These are phyloP conservation scores for Volvox carteri DNA, from an alignment of 163 green algal species.

Conservation along the genomic window DNA sequence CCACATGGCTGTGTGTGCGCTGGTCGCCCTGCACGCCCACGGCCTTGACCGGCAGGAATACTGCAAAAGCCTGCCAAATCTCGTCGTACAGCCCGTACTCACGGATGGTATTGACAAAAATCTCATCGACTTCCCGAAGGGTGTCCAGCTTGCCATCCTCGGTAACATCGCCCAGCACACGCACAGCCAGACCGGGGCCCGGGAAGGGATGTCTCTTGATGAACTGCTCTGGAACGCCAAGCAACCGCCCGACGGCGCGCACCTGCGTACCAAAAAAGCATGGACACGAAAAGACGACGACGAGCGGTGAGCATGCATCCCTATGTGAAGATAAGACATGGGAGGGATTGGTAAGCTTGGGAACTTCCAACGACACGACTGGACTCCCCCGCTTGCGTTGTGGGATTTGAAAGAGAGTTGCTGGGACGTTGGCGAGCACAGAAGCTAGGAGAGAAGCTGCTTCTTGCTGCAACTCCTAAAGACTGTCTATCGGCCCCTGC, in stretches of 20 bases:
- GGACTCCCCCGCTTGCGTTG: too few relatives aligned
- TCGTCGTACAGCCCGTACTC: conserved; percentile 98
- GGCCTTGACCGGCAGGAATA: conserved; percentile 95
- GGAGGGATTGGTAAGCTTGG: too few relatives aligned
- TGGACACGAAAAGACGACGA: neutral
- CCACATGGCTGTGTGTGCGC: conserved; percentile 95
- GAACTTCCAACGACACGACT: too few relatives aligned
- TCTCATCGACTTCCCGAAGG: conserved; percentile 95
- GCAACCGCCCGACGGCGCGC: conserved; percentile 88
- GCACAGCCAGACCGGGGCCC: conserved; percentile 94
- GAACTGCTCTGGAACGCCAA: conserved; percentile 95
- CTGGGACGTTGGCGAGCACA: too few relatives aligned
- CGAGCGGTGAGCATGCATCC: neutral
- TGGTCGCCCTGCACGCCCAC: conserved; percentile 98
- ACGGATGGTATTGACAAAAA: conserved; percentile 95
- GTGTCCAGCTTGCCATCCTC: conserved; percentile 87
- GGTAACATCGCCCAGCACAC: conserved; percentile 97
- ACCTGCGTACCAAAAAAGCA: conserved; percentile 74
- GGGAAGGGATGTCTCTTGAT: conserved; percentile 98
- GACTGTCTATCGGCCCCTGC: too few relatives aligned
- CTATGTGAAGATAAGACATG: too few relatives aligned
- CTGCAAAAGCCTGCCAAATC: conserved; percentile 99
- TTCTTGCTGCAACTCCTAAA: too few relatives aligned
- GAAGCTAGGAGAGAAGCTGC: too few relatives aligned
- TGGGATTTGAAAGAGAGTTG: too few relatives aligned